Evolutionary conservation across 1,284 basidiomycete genomes (phyloP).

Genomic region (Ustilago loliicola): DNA sequence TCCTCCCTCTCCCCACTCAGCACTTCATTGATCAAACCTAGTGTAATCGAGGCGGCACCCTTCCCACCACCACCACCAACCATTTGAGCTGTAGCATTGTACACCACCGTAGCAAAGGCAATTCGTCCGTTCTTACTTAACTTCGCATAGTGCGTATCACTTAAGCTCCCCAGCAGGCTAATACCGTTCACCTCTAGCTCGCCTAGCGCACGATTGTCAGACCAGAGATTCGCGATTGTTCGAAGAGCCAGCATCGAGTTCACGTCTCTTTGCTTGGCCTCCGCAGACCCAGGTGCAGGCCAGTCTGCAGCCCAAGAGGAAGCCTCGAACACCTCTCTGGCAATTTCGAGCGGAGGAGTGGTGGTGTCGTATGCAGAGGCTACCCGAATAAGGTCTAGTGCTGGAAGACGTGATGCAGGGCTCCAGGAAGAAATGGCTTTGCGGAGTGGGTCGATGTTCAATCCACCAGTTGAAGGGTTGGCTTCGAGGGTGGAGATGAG

Average conservation of each 20-base stretch:
- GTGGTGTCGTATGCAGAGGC: conserved; percentile 77
- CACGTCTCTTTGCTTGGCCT: conserved; percentile 80
- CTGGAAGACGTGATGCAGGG: conserved; percentile 83
- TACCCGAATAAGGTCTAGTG: conserved; percentile 87
- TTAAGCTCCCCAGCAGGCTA: conserved; percentile 69
- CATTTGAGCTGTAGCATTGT: conserved; percentile 74
- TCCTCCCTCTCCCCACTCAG: conserved; percentile 75
- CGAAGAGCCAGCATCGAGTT: conserved; percentile 88
- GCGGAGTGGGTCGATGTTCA: conserved; percentile 46
- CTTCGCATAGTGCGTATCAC: conserved; percentile 49
- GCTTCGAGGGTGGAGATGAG: conserved; percentile 77
- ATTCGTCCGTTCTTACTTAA: conserved; percentile 81
- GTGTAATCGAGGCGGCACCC: conserved; percentile 34
- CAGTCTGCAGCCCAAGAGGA: conserved; percentile 78
- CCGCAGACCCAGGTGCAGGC: conserved; percentile 69
- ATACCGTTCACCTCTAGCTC: conserved; percentile 62
- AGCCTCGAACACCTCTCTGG: conserved; percentile 78
- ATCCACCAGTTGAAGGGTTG: not conserved
- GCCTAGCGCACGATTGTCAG: conserved; percentile 66
- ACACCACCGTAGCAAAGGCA: conserved; percentile 80
- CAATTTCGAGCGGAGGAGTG: conserved; percentile 75
- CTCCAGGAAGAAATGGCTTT: conserved; percentile 84
- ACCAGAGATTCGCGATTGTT: conserved; percentile 83
- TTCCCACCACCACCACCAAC: conserved; percentile 17
- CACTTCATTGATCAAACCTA: conserved; percentile 59